phyloP scores from a whole-genome alignment of 2,329 filamentous ascomycete genomes.

The Ploettnerulaceae sp. region DNA sequence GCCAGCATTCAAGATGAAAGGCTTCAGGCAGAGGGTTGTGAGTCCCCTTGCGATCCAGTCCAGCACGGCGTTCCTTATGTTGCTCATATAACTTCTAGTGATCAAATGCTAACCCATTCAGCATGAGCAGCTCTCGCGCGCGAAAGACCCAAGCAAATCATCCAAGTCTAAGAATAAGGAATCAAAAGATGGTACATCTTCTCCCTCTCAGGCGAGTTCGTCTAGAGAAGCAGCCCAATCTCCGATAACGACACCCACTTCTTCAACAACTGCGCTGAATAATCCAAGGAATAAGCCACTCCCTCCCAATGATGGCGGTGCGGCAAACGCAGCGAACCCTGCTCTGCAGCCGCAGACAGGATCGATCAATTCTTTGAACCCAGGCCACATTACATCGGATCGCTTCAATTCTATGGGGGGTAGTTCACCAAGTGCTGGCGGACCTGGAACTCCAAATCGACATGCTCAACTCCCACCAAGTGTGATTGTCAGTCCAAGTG shows the following conservation, averaged over 20 bases:
- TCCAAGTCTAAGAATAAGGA: constrained; percentile 67
- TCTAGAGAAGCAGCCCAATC: constrained; percentile 54
- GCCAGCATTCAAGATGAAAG: constrained; percentile 70
- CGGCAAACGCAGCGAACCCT: constrained; percentile 21
- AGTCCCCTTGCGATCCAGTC: constrained; percentile 37
- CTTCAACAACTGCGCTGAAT: constrained; percentile 81
- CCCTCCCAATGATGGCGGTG: constrained; percentile 47
- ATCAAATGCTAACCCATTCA: constrained; percentile 45
- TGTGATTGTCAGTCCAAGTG: constrained; percentile 91
- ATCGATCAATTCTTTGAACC: constrained; percentile 30
- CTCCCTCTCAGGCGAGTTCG: constrained; percentile 53
- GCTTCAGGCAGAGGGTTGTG: constrained; percentile 96
- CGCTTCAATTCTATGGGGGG: constrained; percentile 40
- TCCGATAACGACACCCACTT: constrained; percentile 71
- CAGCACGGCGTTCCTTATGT: background rate
- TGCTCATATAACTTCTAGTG: constrained; percentile 13
- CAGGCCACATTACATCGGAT: constrained; percentile 35
- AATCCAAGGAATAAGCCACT: constrained; percentile 81
- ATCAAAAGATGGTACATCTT: constrained; percentile 70
- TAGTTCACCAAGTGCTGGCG: constrained; percentile 40
- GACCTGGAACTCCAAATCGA: constrained; percentile 55
- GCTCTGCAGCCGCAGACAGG: constrained; percentile 31
- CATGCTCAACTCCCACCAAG: constrained; percentile 72
- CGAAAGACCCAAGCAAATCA: constrained; percentile 80
- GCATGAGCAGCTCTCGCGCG: constrained; percentile 83